Base-by-base conservation (phyloP, 768 basidiomycete genomes). In the Royoungia palumana region DNA sequence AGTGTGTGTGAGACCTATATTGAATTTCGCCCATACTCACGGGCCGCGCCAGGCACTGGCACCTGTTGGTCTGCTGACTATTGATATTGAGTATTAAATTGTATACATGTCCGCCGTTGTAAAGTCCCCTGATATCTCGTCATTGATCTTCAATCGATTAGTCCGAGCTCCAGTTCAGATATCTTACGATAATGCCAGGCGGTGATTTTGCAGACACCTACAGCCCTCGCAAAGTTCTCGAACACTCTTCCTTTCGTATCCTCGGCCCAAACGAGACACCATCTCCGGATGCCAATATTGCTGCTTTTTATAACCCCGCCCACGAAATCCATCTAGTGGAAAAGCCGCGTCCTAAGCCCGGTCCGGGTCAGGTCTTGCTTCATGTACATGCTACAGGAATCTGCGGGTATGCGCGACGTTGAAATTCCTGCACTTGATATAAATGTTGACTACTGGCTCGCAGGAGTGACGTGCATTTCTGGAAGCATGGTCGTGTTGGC, bases 391-490 rank as follows among this genome's bases (percentile, higher is more conserved):
- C 83, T 9, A 85, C 82, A 13, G 83, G 84, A 1, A 85, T 85
- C 35, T 85, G 83, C 58, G 83, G 84, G 83, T 80, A 56, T 45
- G 78, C 65, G 21, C 14, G 43, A 36, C 46, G 16, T 8, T 22
- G 14, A 34, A 14, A 22, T 22, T 40, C 35, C 17, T 12, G 5
- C 35, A n/a, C 21, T 35, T 21, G 13, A 43, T 36, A 13, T 24
- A 25, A 42, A 24, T 12, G 5, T 24, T 35, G 19, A 13, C 1
- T 34, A 16, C 41, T 13, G 41, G 25, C 46, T 20, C 27, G 48
- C 47, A 85, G 83, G 73, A 84, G 81, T 40, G 83, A 85, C 50
- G 80, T 86, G 55, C 83, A 86, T 60, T 85, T 85, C 63, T 86
- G 83, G 83, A 75, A 83, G 53, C 81, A 85, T 62, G 83, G 83